These are phyloP conservation scores for Fraxinus americana DNA, from an alignment of 257 asterid genomes.

Conservation along the genomic window DNA sequence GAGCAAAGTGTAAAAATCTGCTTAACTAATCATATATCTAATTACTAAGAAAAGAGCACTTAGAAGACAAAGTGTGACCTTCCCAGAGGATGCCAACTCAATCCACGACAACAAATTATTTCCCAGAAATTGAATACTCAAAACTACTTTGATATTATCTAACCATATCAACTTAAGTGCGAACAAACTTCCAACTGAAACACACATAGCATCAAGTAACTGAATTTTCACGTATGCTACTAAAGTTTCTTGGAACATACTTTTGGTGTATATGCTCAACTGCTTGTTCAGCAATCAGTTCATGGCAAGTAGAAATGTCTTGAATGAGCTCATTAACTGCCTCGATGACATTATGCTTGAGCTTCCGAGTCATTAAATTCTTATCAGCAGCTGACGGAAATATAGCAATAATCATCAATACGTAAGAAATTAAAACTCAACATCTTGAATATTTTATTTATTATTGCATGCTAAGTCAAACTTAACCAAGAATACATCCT, in stretches of 20 bases:
- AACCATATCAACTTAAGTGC: too few relatives aligned
- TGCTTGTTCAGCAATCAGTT: constrained; percentile 95
- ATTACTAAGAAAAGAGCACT: not conserved
- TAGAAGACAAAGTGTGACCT: not conserved
- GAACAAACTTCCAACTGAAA: not conserved
- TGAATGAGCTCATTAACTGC: constrained; percentile 93
- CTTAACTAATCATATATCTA: not conserved
- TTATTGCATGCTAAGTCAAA: constrained; percentile 11
- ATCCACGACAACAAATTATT: not conserved
- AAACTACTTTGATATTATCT: not conserved
- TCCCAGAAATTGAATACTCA: not conserved
- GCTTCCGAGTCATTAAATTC: constrained; percentile 64
- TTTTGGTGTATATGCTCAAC: constrained; percentile 99
- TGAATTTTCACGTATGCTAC: constrained; percentile 6
- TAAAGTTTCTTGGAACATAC: constrained; percentile 44
- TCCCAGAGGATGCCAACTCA: not conserved
- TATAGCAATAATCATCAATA: constrained; percentile 28
- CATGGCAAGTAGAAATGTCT: constrained; percentile 93
- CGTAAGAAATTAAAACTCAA: constrained; percentile 17
- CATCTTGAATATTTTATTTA: not conserved
- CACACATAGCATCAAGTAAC: not conserved
- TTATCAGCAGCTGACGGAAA: constrained; percentile 88
- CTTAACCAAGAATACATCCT: constrained; percentile 17
- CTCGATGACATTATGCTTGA: constrained; percentile 96
- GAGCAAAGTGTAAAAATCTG: not conserved